Conservation (phyloP, 768 basidiomycete genomes). For the Pilatotrama ljubarskyi region DNA sequence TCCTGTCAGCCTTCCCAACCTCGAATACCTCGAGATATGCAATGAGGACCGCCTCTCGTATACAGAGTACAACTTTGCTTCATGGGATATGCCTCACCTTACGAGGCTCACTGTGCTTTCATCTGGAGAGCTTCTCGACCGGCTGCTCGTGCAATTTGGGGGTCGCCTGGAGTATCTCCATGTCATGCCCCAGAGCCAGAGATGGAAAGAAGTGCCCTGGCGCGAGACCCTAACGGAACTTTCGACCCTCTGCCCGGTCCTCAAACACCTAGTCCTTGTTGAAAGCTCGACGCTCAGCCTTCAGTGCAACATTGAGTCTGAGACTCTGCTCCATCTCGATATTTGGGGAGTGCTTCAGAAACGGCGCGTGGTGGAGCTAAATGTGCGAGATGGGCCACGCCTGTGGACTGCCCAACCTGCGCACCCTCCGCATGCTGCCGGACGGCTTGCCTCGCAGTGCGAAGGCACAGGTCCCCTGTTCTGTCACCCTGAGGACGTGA, state of each 20-base stretch:
- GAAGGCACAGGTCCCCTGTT: neutral
- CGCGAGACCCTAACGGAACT: neutral
- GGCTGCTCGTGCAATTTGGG: neutral
- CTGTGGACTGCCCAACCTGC: neutral
- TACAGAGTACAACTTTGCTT: neutral
- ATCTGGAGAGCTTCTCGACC: neutral
- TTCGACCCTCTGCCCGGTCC: neutral
- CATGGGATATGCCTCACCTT: neutral
- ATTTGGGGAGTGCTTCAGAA: neutral
- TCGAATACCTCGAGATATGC: neutral
- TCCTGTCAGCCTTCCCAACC: neutral
- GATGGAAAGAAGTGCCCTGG: neutral
- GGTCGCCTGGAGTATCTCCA: neutral
- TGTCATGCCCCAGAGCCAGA: neutral
- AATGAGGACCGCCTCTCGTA: too few species aligned
- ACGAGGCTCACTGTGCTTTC: neutral
- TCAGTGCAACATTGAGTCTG: neutral
- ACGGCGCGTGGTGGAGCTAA: neutral
- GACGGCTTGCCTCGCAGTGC: neutral
- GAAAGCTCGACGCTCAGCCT: neutral
- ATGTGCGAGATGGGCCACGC: constrained; percentile 1
- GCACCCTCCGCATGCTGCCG: neutral
- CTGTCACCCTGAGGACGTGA: neutral
- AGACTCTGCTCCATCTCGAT: neutral
- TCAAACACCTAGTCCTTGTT: neutral